Percentiles rank a stretch among this genome's conserved stretches.
Conservation (phyloP, 73 alveolate species). For the Paramecium sexaurelia region DNA sequence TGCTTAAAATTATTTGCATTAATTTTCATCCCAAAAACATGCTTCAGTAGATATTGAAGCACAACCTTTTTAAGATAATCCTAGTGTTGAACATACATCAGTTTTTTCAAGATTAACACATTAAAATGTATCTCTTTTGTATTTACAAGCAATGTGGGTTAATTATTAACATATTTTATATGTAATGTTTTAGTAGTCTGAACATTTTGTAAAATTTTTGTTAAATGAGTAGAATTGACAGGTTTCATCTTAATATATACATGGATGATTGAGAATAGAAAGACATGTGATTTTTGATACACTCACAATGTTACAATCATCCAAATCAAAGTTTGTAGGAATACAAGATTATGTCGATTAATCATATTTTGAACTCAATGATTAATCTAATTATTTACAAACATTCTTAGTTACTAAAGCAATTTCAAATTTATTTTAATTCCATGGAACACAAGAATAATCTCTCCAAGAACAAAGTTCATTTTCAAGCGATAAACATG, state of each 20-base stretch:
- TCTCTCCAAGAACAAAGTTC: slow-evolving; percentile 45
- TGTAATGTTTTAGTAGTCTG: background rate
- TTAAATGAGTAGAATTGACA: background rate
- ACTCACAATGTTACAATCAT: background rate
- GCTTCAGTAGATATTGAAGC: background rate
- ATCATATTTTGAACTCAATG: background rate
- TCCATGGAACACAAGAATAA: slow-evolving; percentile 30
- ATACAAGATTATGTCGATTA: background rate
- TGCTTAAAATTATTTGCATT: background rate
- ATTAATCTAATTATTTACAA: background rate
- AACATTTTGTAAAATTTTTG: background rate
- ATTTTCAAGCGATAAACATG: background rate
- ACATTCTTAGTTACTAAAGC: background rate
- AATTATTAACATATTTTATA: background rate
- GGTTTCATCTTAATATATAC: background rate
- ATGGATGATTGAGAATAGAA: background rate
- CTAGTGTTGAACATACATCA: background rate
- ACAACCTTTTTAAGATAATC: slow-evolving; percentile 30
- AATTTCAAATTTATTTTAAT: background rate
- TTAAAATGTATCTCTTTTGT: background rate
- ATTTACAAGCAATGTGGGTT: background rate
- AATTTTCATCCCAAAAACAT: background rate
- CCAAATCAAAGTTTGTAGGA: background rate
- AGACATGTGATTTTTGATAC: background rate
- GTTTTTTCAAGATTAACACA: background rate